These are phyloP conservation scores for Aegilops umbellulata DNA, from an alignment of 176 grass and related monocot species.

Conservation along the genomic window DNA sequence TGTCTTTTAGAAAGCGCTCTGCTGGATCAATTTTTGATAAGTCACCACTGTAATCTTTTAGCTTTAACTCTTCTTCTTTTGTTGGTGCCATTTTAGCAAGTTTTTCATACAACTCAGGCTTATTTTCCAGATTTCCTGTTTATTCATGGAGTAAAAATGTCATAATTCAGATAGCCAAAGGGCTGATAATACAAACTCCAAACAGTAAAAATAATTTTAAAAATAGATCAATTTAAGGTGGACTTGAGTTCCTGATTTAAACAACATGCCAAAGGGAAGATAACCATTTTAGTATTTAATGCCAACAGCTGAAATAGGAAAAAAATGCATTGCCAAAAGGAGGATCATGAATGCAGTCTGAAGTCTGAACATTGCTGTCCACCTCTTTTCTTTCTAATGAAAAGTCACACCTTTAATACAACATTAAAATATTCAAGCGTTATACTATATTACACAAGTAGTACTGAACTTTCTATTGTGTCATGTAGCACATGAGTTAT, in stretches of 20 bases:
- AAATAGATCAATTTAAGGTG: neutral
- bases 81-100: slow-evolving; percentile 78
- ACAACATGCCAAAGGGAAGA: neutral
- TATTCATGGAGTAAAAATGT: slow-evolving; percentile 24
- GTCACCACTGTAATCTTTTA: slow-evolving; percentile 55
- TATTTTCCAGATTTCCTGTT: slow-evolving; percentile 56
- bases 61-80: slow-evolving; percentile 68
- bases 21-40: slow-evolving; percentile 62
- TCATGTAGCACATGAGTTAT: slow-evolving; percentile 1
- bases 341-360: neutral
- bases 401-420: neutral
- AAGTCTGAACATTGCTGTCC: neutral
- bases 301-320: neutral
- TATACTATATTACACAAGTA: neutral
- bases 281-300: neutral
- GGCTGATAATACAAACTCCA: neutral
- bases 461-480: neutral
- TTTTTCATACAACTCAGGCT: slow-evolving; percentile 60
- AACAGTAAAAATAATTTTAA: neutral
- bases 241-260: neutral
- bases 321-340: neutral
- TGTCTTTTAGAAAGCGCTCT: slow-evolving; percentile 64
- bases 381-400: neutral
- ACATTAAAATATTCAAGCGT: neutral
- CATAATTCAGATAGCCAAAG: slow-evolving; percentile 22